Evolutionary conservation across 2,329 filamentous ascomycete species (phyloP), one percentile per base, ranked within the genome.

Genomic region (Cryphonectria parasitica): DNA sequence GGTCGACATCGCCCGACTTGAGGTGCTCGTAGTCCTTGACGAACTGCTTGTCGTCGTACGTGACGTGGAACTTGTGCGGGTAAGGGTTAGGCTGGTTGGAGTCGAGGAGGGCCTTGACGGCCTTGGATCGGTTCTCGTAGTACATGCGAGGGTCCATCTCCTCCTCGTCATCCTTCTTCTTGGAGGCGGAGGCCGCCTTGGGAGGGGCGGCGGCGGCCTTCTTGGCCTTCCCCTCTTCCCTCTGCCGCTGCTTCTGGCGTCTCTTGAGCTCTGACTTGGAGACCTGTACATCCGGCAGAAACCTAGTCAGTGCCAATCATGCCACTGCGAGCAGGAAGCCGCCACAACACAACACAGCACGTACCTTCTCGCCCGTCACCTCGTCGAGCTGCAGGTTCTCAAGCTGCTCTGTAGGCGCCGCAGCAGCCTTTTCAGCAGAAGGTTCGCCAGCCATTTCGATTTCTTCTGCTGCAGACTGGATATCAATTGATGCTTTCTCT

Each of bases 211-310:
- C 86, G 67, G 93, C 92, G 39, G 90, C 92, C 87, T 94, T 95
- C 84, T 94, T 90, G 76, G 90, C 90, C 91, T 97, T 98, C 84
- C 94, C 93, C 75, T 92, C 92, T 73, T 97, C 94, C 82, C 89
- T 90, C 82, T 95, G 89, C 75, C 95, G 91, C 79, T 91, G 88
- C 93, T 99, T 99, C 85, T 95, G 89, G 78, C 95, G 91, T 86
- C 93, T 95, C 93, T 99, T 99, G 81, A 98, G 86, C 84, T 95
- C 91, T 22, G 90, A 89, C 90, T 95, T 95, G 84, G 92, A 95
- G 72, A 92, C 80, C 81, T 83, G 54, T 41, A 34, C 1, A n/a
- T 17, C 39, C 17, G 15, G 17, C 17, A 60, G 6, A 11, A 10
- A 43, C 28, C 45, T n/a, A n/a, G 63, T 73, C 56, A 73, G 72